These are phyloP conservation scores for Daldinia loculata DNA, from an alignment of 495 filamentous ascomycete genomes.

Conservation along the genomic window DNA sequence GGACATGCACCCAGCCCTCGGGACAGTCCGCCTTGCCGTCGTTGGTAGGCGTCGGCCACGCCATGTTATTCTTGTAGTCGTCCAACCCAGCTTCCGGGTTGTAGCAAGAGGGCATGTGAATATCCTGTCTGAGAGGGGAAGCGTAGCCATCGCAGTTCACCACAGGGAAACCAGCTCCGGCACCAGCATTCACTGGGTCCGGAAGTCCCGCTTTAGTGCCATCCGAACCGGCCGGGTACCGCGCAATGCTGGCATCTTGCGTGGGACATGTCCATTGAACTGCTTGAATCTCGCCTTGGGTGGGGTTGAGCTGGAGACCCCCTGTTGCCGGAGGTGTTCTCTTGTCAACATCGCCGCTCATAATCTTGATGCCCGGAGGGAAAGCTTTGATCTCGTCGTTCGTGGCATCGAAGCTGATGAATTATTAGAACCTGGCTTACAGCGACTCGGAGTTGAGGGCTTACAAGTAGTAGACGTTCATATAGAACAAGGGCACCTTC, in stretches of 20 bases:
- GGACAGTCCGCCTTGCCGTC: conserved; percentile 66
- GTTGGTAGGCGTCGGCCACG: conserved; percentile 55
- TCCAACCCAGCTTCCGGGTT: conserved; percentile 64
- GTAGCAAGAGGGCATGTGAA: conserved; percentile 62
- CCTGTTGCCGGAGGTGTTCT: conserved; percentile 49
- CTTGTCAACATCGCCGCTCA: conserved; percentile 67
- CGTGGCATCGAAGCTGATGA: conserved; percentile 60
- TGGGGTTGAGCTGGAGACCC: conserved; percentile 47
- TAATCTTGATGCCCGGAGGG: conserved; percentile 73
- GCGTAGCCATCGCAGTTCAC: conserved; percentile 59
- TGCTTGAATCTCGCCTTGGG: conserved; percentile 49
- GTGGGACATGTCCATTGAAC: conserved; percentile 56
- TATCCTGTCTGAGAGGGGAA: conserved; percentile 62
- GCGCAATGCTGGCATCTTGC: conserved; percentile 57
- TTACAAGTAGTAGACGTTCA: conserved; percentile 75
- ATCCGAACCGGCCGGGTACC: conserved; percentile 55
- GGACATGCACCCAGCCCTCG: conserved; percentile 60
- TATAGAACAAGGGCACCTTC: conserved; percentile 64
- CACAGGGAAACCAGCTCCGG: conserved; percentile 57
- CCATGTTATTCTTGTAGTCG: conserved; percentile 58
- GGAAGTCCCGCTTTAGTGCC: conserved; percentile 55
- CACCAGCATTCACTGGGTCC: conserved; percentile 55
- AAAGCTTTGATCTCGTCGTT: conserved; percentile 70
- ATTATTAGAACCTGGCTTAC: conserved; percentile 22
- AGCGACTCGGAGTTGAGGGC: neutral